Evolutionary conservation across 345 rosid genomes (phyloP).

Genomic region (Anacardium occidentale): DNA sequence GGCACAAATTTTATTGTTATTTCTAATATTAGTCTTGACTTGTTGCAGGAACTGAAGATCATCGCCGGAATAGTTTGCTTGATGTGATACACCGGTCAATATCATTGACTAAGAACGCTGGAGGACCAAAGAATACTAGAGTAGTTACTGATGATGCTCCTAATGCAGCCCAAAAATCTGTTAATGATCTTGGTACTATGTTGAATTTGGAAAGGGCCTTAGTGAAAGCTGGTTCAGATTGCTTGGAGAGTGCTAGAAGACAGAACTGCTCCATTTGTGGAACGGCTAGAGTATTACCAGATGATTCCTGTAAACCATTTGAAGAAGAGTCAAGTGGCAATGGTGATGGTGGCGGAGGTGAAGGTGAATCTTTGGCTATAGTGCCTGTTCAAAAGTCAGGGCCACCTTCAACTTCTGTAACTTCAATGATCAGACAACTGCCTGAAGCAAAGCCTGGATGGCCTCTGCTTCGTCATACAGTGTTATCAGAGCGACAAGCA

Average conservation of each 20-base stretch:
- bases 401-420: slow-evolving; percentile 37
- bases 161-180: slow-evolving; percentile 18
- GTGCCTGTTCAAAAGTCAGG: slow-evolving; percentile 46
- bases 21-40: slow-evolving; percentile 2
- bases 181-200: slow-evolving; percentile 22
- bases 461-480: slow-evolving; percentile 69
- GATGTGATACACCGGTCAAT: slow-evolving; percentile 54
- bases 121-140: slow-evolving; percentile 36
- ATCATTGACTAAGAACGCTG: slow-evolving; percentile 36
- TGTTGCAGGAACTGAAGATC: slow-evolving; percentile 50
- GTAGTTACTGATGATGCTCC: slow-evolving; percentile 40
- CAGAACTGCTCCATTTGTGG: slow-evolving; percentile 63
- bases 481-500: slow-evolving; percentile 29
- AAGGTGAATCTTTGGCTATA: slow-evolving; percentile 49
- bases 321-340: slow-evolving; percentile 21
- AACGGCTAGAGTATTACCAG: slow-evolving; percentile 26
- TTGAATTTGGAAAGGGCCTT: slow-evolving; percentile 49
- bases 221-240: slow-evolving; percentile 33
- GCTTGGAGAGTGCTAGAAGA: slow-evolving; percentile 28
- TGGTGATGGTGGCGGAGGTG: slow-evolving; percentile 20
- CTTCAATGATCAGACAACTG: slow-evolving; percentile 41
- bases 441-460: slow-evolving; percentile 77
- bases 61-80: slow-evolving; percentile 45
- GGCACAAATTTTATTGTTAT: neutral
- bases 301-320: slow-evolving; percentile 26